Base-by-base conservation (phyloP, 352 stramenopile species). In the Globisporangium megalacanthum region DNA sequence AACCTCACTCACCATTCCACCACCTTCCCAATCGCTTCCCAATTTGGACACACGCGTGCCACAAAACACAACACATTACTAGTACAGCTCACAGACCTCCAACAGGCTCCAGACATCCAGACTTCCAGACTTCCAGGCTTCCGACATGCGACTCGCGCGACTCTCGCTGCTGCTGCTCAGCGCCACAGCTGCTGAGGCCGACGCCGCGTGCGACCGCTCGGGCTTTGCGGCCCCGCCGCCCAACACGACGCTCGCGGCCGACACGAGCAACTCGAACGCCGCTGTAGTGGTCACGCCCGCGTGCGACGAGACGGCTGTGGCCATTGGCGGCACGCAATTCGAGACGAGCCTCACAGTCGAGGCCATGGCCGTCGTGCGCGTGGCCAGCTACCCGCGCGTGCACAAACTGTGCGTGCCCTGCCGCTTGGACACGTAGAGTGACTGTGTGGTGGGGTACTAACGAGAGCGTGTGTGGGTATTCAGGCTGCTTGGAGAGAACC, bases 401-500 rank as follows among this genome's bases (percentile, higher is more conserved):
- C 15, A 54, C 36, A 56, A 33, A 4, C 47, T 68, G 61, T 68
- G 37, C 39, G 61, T 47, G n/a, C 47, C 39, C 55, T 47, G n/a
- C 47, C 29, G 14, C 22, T 19, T 8, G 47, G 8, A 13, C 46
- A 3, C 13, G 19, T 35, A 3, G 60, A 50, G 58, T 58, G 46
- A 77, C 13, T 52, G 14, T 9, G n/a, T 8, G 29, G 29, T 29
- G 9, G 7, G 22, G 19, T 14, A n/a, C 48, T 2, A 64, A 58
- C 19, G 70, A 63, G 4, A 75, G 51, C 4, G 25, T 29, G 25
- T 29, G 25, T 29, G 25, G 1, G 60, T 80, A 54, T 75, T 62
- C 31, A 64, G 79, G 65, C 35, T 85, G 74, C 80, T 65, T 44
- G 70, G 66, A 13, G 33, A 36, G 33, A 53, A 53, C 48, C 22